Evolutionary conservation across 371 early-diverging fungal species (phyloP), one percentile per base, ranked within the genome.

Genomic region (Cokeromyces recurvatus): DNA sequence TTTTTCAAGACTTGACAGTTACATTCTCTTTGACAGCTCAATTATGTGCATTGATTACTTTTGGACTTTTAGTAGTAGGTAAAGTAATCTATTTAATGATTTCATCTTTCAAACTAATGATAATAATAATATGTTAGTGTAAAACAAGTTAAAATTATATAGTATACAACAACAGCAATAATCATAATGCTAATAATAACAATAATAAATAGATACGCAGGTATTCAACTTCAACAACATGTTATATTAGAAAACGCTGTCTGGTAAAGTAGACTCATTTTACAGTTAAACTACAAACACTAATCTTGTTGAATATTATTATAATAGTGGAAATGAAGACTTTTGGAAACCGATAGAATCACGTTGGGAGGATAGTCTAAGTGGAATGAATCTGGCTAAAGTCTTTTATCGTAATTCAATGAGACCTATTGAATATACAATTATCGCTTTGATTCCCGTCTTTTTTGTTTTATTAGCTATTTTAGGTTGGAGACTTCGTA

Each of bases 221-320:
- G 67, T 10, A 75, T 75, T 34, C 76, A 75, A 38, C 57, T 75
- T 21, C 59, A 69, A 46, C 76, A 75, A 29, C 76, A 75, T 40
- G 58, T 75, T 45, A 75, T 75, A 25, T 47, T 75, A 22, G 76
- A 75, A 53, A 32, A 62, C 2, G 57, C 67, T 21, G 76, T 71
- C 23, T 75, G 75, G 73, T 73, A 55, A 56, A 24, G n/a, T n/a
- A n/a, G n/a, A n/a, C n/a, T n/a, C n/a, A n/a, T n/a, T n/a, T n/a
- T n/a, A n/a, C n/a, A n/a, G n/a, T n/a, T n/a, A n/a, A n/a, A n/a
- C n/a, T n/a, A n/a, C n/a, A n/a, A n/a, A n/a, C n/a, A n/a, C n/a
- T n/a, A n/a, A n/a, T n/a, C n/a, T n/a, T n/a, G n/a, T n/a, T n/a
- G n/a, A n/a, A 11, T 34, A 4, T 34, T 5, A 23, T 35, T 15